Conservation (phyloP, 148 eudicot species). For the Polygonum maritimum region DNA sequence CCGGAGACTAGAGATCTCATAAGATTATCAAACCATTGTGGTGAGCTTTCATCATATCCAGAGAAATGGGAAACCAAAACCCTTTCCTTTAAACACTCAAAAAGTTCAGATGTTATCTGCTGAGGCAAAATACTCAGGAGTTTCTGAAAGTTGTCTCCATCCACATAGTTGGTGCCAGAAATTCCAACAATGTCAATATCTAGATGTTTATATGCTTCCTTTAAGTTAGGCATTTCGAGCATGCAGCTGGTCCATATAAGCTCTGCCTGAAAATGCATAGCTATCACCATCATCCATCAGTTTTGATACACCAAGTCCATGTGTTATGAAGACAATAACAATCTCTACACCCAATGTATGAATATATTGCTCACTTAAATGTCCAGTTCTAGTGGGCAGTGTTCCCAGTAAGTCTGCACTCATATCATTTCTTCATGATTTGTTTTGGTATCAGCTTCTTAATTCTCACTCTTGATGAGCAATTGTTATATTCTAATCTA, state of each 20-base stretch:
- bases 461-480: background rate
- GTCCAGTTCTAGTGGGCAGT: background rate
- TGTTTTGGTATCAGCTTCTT: background rate
- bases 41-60: constrained; percentile 34
- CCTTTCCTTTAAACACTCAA: constrained; percentile 50
- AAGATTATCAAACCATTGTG: constrained; percentile 36
- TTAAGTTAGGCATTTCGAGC: constrained; percentile 40
- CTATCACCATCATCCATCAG: constrained; percentile 13
- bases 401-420: background rate
- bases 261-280: constrained; percentile 42
- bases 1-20: constrained; percentile 21
- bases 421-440: background rate
- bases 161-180: constrained; percentile 15
- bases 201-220: constrained; percentile 36
- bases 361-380: background rate
- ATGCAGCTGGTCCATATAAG: constrained; percentile 44
- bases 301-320: background rate
- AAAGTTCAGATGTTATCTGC: constrained; percentile 32
- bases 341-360: background rate
- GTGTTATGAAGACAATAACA: background rate
- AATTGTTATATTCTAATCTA: background rate
- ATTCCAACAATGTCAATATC: constrained; percentile 20
- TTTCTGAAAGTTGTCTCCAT: constrained; percentile 27
- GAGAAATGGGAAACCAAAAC: constrained; percentile 27
- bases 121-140: constrained; percentile 33